Base-by-base conservation (phyloP, 495 filamentous ascomycete genomes). In the Neurospora africana region DNA sequence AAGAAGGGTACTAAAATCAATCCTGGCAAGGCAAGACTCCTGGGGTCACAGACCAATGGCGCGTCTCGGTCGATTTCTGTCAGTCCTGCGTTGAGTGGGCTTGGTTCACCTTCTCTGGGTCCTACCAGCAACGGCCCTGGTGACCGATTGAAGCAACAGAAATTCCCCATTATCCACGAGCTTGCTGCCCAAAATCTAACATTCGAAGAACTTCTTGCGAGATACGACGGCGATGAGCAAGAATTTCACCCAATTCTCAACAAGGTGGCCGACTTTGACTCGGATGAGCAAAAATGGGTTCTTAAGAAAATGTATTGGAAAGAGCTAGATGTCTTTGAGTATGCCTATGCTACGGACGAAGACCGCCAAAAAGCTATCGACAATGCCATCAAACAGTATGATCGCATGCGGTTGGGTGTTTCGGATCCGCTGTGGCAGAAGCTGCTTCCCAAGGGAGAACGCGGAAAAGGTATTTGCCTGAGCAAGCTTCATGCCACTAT, bases 251-350 rank as follows among this genome's bases (percentile, higher is more conserved):
- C 86, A 21, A 86, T 87, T 13, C 81, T 89, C 47, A 86, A 89
- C 39, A 86, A 87, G 71, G 85, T 89, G 68, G 89, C 88, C 35
- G 87, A 88, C 69, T 84, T 90, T 61, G 78, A 81, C 69, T 68
- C 76, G 38, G 83, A 87, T 53, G 79, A 83, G 4, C 86, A 88
- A 75, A 91, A 91, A 72, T 93, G 88, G 83, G 84, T 85, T 69
- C 81, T 95, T 67, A 87, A 83, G 75, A 92, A 92, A 77, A 88
- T 87, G 73, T 84, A 84, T 53, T 97, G 90, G 84, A 93, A 91
- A 76, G 93, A 97, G 72, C 83, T 97, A 37, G 91, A 97, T 77
- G 86, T 93, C 21, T 97, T 90, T 86, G 87, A 87, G 17, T 95
- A 93, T 79, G 83, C 86, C 8, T 95, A 94, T 78, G 83, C 84